Evolutionary conservation across 163 green algal genomes (phyloP).

Genomic region (Chloromonas sp.): DNA sequence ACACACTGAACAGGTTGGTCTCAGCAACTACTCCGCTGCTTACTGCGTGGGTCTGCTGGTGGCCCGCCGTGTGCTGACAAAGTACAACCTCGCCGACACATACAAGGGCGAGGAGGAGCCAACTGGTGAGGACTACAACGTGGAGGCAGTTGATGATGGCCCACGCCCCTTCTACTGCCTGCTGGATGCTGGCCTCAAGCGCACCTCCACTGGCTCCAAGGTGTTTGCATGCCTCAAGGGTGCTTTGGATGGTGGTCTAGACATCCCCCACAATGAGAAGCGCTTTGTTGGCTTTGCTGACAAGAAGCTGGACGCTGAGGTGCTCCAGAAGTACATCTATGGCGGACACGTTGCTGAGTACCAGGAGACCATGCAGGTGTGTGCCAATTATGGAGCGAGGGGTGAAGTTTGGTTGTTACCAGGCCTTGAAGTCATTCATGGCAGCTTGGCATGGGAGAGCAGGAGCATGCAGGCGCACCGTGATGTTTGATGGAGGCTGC

Average conservation of each 20-base stretch:
- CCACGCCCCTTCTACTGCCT: conserved; percentile 89
- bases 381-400: not conserved
- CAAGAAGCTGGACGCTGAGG: conserved; percentile 91
- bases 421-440: too few relatives aligned
- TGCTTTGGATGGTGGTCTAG: conserved; percentile 91
- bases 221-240: conserved; percentile 54
- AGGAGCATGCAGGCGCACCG: too few relatives aligned
- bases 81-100: conserved; percentile 85
- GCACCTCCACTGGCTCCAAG: conserved; percentile 93
- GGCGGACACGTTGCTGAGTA: conserved; percentile 94
- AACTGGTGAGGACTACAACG: conserved; percentile 93
- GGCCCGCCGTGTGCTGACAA: conserved; percentile 87
- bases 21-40: conserved; percentile 96
- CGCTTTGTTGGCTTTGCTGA: conserved; percentile 91
- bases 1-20: conserved; percentile 42
- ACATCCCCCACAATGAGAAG: conserved; percentile 99
- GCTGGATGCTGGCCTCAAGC: conserved; percentile 94
- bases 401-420: too few relatives aligned
- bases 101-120: conserved; percentile 84
- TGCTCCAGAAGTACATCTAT: conserved; percentile 94
- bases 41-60: conserved; percentile 94
- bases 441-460: too few relatives aligned
- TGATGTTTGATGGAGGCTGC: too few relatives aligned
- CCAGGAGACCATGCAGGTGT: conserved; percentile 86
- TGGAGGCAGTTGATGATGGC: conserved; percentile 85